Percentiles rank a stretch among this genome's conserved stretches.
These are phyloP conservation scores for Bolboschoenoplectus hybrid DNA, from an alignment of 202 grass and related monocot species.

Conservation along the genomic window DNA sequence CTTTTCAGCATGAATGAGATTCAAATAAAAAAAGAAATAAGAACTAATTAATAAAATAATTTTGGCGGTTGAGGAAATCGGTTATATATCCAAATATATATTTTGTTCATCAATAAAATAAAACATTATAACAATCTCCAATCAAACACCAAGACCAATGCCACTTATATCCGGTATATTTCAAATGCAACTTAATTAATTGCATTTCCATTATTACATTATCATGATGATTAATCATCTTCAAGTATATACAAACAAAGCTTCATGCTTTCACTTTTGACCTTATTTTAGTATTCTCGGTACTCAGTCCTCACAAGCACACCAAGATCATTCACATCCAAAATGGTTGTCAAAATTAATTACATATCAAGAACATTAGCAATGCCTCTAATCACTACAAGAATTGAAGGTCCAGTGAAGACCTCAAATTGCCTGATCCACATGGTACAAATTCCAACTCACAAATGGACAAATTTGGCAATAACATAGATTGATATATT, in stretches of 20 bases:
- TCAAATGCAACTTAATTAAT: neutral
- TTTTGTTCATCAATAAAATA: neutral
- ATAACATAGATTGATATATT: conserved; percentile 24
- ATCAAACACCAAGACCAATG: neutral
- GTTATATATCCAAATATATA: neutral
- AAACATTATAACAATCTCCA: neutral
- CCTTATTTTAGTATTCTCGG: neutral
- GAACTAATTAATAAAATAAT: neutral
- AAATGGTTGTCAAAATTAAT: conserved; percentile 14
- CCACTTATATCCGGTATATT: neutral
- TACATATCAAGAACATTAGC: neutral
- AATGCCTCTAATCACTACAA: neutral
- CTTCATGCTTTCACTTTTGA: neutral
- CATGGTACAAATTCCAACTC: neutral
- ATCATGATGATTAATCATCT: neutral
- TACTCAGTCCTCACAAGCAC: neutral
- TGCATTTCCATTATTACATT: neutral
- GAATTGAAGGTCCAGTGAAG: neutral
- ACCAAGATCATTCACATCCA: conserved; percentile 11
- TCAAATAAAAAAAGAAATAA: neutral
- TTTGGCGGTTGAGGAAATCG: neutral
- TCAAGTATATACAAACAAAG: conserved; percentile 15
- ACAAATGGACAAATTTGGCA: conserved; percentile 6
- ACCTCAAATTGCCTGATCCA: neutral
- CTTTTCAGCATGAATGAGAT: neutral